A percentile compares a stretch with the other conserved stretches of the same genome.
phyloP scores from a whole-genome alignment of 768 basidiomycete genomes.

The Lactarius vividus region DNA sequence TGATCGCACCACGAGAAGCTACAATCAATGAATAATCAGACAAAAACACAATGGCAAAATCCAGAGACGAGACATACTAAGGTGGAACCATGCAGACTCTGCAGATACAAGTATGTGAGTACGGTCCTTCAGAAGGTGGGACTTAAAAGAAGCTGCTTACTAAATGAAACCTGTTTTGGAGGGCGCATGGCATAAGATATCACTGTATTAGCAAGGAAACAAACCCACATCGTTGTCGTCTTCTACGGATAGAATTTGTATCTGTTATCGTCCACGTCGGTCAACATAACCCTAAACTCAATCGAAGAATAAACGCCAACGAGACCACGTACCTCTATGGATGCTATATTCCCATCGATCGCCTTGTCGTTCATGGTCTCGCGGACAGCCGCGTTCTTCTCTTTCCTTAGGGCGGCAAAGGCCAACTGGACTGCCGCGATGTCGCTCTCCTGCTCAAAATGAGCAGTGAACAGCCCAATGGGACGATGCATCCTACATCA shows the following conservation, averaged over 20 bases:
- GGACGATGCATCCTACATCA: constrained; percentile 4
- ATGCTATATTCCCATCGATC: constrained; percentile 4
- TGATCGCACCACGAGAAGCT: constrained; percentile 4
- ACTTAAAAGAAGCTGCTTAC: neutral
- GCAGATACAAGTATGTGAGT: neutral
- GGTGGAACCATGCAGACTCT: constrained; percentile 15
- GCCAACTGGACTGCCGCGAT: constrained; percentile 10
- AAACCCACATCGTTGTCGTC: constrained; percentile 13
- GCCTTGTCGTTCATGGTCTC: constrained; percentile 13
- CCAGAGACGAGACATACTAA: neutral
- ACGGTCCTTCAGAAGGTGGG: neutral
- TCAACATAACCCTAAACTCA: neutral
- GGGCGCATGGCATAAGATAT: neutral
- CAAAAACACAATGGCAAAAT: neutral
- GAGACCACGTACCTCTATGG: constrained; percentile 5
- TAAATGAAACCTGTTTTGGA: constrained; percentile 13
- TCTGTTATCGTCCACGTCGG: neutral
- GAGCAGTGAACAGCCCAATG: neutral
- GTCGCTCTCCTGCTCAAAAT: constrained; percentile 12
- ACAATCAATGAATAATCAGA: neutral
- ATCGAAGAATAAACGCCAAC: neutral
- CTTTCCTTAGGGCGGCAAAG: constrained; percentile 11
- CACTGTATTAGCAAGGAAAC: neutral
- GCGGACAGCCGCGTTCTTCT: constrained; percentile 5
- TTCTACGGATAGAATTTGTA: constrained; percentile 14